phyloP scores from a whole-genome alignment of 345 rosid species.

The Iberis pinnata region DNA sequence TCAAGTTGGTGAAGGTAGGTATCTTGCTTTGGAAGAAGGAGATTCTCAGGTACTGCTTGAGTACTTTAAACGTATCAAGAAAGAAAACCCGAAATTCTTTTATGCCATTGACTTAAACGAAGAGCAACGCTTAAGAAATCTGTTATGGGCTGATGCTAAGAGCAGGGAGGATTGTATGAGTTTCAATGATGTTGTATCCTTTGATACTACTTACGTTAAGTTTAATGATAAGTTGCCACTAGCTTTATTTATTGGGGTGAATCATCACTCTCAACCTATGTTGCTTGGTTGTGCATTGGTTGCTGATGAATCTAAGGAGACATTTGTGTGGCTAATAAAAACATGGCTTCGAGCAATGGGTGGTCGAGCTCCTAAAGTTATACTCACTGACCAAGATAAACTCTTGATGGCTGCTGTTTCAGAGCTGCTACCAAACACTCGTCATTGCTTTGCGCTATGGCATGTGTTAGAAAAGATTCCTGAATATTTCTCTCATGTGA shows the following conservation, averaged over 20 bases:
- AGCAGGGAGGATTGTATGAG: slow-evolving; percentile 39
- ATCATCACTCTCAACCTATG: slow-evolving; percentile 42
- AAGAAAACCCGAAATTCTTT: slow-evolving; percentile 41
- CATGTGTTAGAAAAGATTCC: slow-evolving; percentile 44
- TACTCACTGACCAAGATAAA: slow-evolving; percentile 43
- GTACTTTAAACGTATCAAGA: slow-evolving; percentile 43
- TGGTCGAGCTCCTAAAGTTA: slow-evolving; percentile 38
- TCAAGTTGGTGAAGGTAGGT: slow-evolving; percentile 34
- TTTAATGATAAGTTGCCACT: slow-evolving; percentile 40
- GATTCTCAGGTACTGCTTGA: slow-evolving; percentile 40
- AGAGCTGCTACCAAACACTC: slow-evolving; percentile 38
- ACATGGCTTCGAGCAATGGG: slow-evolving; percentile 46
- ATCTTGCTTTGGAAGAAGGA: slow-evolving; percentile 38
- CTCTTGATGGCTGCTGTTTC: slow-evolving; percentile 32
- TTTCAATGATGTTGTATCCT: slow-evolving; percentile 41
- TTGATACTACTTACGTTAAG: slow-evolving; percentile 42
- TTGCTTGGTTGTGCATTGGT: slow-evolving; percentile 42
- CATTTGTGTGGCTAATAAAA: slow-evolving; percentile 37
- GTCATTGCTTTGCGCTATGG: slow-evolving; percentile 42
- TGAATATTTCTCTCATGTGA: slow-evolving; percentile 35
- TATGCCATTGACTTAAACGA: slow-evolving; percentile 41
- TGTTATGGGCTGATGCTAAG: slow-evolving; percentile 45
- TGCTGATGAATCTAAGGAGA: slow-evolving; percentile 40
- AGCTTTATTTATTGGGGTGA: slow-evolving; percentile 42
- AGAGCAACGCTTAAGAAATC: slow-evolving; percentile 37